Percentiles rank a stretch among this genome's conserved stretches.
Conservation (phyloP, 495 filamentous ascomycete species). For the Acidiella bohemica region DNA sequence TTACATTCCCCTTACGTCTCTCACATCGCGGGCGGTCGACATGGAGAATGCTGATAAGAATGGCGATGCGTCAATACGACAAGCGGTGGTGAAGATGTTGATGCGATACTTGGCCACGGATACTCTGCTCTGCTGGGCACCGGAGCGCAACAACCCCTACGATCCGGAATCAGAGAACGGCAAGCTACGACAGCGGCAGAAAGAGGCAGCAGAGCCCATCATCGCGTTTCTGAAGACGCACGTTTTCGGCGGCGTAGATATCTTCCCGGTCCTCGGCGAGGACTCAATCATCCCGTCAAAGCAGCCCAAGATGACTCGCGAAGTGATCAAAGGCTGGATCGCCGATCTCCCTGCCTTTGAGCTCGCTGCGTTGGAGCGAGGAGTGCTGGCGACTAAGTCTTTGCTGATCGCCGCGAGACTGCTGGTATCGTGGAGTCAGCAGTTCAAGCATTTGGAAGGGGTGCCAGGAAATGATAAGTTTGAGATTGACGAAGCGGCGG, state of each 20-base stretch:
- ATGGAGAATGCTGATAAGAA: constrained; percentile 53
- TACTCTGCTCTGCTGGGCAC: constrained; percentile 85
- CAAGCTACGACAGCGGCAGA: constrained; percentile 56
- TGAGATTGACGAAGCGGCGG: constrained; percentile 58
- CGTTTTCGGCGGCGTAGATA: constrained; percentile 76
- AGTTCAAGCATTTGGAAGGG: constrained; percentile 35
- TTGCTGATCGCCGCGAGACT: constrained; percentile 62
- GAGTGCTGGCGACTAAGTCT: constrained; percentile 72
- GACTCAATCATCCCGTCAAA: constrained; percentile 54
- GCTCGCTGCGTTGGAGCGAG: constrained; percentile 74
- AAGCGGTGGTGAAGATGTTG: constrained; percentile 48
- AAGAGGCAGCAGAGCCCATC: constrained; percentile 48
- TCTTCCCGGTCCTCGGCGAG: constrained; percentile 60
- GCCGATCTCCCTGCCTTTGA: constrained; percentile 56
- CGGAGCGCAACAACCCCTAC: constrained; percentile 39
- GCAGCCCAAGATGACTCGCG: constrained; percentile 58
- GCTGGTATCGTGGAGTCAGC: constrained; percentile 78
- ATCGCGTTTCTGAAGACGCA: constrained; percentile 52
- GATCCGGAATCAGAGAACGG: constrained; percentile 25
- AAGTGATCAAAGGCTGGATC: constrained; percentile 72
- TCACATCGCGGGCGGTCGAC: constrained; percentile 66
- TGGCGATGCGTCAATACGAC: constrained; percentile 29
- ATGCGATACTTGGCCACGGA: constrained; percentile 87
- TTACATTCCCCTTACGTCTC: constrained; percentile 78
- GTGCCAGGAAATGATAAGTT: constrained; percentile 33